Conservation (phyloP, 805 yeast species). For the Cyberlindnera nakhonratchasimensis region DNA sequence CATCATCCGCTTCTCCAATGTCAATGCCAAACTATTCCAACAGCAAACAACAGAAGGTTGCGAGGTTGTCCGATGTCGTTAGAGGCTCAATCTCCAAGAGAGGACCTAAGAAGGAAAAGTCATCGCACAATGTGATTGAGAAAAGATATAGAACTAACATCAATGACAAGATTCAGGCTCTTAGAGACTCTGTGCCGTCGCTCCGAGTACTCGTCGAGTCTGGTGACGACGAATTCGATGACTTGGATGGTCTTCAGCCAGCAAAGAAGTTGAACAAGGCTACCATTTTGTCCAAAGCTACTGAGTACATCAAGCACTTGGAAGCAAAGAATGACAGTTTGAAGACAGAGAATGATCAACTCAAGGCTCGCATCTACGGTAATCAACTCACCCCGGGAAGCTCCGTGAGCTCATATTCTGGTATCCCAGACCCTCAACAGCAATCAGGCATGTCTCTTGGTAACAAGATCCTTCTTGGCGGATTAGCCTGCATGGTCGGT, state of each 20-base stretch:
- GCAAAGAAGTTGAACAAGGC: constrained; percentile 78
- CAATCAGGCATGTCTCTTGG: constrained; percentile 26
- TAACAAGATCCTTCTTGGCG: constrained; percentile 55
- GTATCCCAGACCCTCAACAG: constrained; percentile 1
- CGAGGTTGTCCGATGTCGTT: constrained; percentile 25
- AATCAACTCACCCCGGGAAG: constrained; percentile 23
- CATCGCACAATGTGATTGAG: constrained; percentile 69
- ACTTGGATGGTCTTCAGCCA: constrained; percentile 71
- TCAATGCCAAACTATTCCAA: constrained; percentile 1
- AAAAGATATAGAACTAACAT: constrained; percentile 70
- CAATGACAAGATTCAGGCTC: constrained; percentile 59
- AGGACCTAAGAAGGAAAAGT: constrained; percentile 43
- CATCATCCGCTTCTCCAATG: constrained; percentile 18
- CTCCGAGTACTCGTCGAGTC: constrained; percentile 44
- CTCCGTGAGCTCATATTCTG: constrained; percentile 18
- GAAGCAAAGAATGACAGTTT: constrained; percentile 56
- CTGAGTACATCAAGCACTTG: constrained; percentile 73
- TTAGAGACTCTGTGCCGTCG: constrained; percentile 66
- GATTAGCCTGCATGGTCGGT: constrained; percentile 63
- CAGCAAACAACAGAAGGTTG: constrained; percentile 5
- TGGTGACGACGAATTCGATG: constrained; percentile 54
- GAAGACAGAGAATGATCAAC: constrained; percentile 43
- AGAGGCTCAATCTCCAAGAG: constrained; percentile 23
- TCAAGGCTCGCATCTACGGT: constrained; percentile 30
- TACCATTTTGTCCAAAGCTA: constrained; percentile 68